Evolutionary conservation across 306 rosid genomes (phyloP).

Genomic region (Lathyrus sativus): DNA sequence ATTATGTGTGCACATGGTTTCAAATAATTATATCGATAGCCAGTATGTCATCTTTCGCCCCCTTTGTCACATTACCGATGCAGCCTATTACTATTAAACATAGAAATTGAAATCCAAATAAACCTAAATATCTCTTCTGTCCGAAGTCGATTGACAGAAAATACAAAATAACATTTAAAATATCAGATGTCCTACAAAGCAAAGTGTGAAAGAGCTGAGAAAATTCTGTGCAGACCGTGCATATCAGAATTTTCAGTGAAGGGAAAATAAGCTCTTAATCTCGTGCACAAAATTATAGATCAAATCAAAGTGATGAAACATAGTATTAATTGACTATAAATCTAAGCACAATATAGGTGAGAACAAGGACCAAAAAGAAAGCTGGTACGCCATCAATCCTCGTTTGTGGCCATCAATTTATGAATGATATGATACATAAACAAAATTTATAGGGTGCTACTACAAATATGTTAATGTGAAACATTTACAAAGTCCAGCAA

Average conservation of each 20-base stretch:
- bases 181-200: slow-evolving; percentile 1
- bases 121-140: neutral
- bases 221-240: neutral
- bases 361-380: neutral
- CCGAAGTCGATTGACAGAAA: neutral
- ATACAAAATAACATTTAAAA: neutral
- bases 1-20: slow-evolving; percentile 8
- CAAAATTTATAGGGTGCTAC: slow-evolving; percentile 22
- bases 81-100: neutral
- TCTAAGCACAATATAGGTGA: no score
- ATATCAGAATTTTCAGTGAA: slow-evolving; percentile 3
- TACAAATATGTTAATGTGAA: neutral
- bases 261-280: neutral
- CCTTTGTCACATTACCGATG: slow-evolving; percentile 18
- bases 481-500: no score
- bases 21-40: slow-evolving; percentile 4
- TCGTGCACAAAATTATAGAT: neutral
- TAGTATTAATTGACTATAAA: no score
- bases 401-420: neutral
- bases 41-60: neutral
- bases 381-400: neutral
- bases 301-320: neutral
- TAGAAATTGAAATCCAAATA: slow-evolving; percentile 15
- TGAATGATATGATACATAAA: neutral
- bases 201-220: neutral